phyloP scores from a whole-genome alignment of 306 rosid species.

The Cyamopsis tetragonoloba region DNA sequence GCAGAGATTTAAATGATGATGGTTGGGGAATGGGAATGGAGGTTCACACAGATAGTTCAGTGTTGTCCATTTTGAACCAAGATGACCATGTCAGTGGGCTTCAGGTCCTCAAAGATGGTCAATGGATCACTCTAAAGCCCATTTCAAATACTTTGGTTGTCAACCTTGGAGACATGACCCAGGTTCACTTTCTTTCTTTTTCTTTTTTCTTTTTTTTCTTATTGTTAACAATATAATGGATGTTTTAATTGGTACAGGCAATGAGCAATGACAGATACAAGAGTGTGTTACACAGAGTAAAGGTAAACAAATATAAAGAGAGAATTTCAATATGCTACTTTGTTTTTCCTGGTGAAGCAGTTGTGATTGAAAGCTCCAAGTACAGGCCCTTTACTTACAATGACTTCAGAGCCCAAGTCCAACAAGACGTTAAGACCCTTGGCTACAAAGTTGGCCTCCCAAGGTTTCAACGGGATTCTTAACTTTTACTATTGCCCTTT shows the following conservation, averaged over 20 bases:
- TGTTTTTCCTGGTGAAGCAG: constrained; percentile 54
- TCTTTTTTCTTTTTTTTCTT: too few species aligned
- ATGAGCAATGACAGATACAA: constrained; percentile 56
- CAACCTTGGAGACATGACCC: constrained; percentile 43
- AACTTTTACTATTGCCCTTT: background rate
- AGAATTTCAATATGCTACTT: constrained; percentile 63
- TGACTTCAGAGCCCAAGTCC: constrained; percentile 60
- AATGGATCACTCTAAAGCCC: constrained; percentile 53
- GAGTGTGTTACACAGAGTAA: constrained; percentile 65
- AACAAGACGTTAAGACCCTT: constrained; percentile 42
- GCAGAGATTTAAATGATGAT: constrained; percentile 15
- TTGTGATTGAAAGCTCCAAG: constrained; percentile 53
- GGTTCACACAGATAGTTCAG: constrained; percentile 60
- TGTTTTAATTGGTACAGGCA: constrained; percentile 43
- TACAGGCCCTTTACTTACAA: constrained; percentile 66
- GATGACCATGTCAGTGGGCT: constrained; percentile 48
- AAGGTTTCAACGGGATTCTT: constrained; percentile 35
- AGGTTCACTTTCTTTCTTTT: too few species aligned
- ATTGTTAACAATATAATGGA: too few species aligned
- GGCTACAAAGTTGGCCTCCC: constrained; percentile 69
- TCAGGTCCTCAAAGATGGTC: constrained; percentile 49
- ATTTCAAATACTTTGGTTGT: constrained; percentile 39
- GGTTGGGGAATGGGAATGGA: constrained; percentile 73
- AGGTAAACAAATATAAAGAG: constrained; percentile 42
- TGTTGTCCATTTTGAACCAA: constrained; percentile 33